Percentiles rank a stretch among this genome's conserved stretches.
Conservation (phyloP, 129 eudicot species). For the Escallonia rubra region DNA sequence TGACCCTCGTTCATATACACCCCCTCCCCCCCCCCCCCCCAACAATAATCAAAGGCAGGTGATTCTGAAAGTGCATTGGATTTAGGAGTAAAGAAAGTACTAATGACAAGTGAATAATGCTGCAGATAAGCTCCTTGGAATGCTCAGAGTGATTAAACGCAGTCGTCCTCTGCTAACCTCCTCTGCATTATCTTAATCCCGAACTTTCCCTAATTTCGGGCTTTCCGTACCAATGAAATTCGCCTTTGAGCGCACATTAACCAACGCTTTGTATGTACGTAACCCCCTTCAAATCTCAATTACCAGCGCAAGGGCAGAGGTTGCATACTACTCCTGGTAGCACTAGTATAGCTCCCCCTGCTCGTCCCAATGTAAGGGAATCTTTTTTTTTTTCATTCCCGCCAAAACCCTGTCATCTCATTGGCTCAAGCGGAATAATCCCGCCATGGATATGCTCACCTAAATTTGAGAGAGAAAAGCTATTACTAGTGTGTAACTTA, state of each 20-base stretch:
- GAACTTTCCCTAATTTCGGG: constrained; percentile 2
- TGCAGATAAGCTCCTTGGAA: neutral
- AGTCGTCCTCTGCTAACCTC: neutral
- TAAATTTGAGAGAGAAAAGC: too few species aligned
- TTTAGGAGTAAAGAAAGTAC: neutral
- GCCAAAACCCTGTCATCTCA: constrained; percentile 2
- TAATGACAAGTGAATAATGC: neutral
- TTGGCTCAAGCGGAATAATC: neutral
- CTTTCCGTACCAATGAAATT: constrained; percentile 8
- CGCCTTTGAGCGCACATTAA: constrained; percentile 4
- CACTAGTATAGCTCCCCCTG: neutral
- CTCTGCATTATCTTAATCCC: too few species aligned
- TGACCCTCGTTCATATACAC: too few species aligned
- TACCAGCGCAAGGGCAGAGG: neutral
- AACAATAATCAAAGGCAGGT: too few species aligned
- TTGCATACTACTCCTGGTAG: neutral
- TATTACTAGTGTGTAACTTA: too few species aligned
- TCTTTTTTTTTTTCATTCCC: neutral
- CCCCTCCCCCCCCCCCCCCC: too few species aligned
- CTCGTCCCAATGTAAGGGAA: neutral
- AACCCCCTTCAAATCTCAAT: too few species aligned
- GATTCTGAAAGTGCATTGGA: neutral
- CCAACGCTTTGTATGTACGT: neutral
- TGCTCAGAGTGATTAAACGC: neutral
- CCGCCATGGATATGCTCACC: too few species aligned